These are phyloP conservation scores for Anastatica hierochuntica DNA, from an alignment of 345 rosid genomes.

Conservation along the genomic window DNA sequence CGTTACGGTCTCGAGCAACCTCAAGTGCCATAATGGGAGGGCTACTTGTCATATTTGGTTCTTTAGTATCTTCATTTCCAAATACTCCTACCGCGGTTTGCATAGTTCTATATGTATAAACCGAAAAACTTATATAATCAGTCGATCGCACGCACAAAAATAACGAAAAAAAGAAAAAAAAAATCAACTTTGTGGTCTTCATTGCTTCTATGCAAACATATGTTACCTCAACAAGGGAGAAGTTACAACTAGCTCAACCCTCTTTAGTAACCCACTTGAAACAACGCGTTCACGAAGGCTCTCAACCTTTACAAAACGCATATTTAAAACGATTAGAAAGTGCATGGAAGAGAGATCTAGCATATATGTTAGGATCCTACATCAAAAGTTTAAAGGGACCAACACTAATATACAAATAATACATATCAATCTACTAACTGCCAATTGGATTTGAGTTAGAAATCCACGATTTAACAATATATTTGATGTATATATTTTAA, in stretches of 20 bases:
- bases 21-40: constrained; percentile 64
- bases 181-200: neutral
- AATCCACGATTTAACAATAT: too few species aligned
- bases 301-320: constrained; percentile 29
- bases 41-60: constrained; percentile 12
- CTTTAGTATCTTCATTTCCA: constrained; percentile 30
- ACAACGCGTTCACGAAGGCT: constrained; percentile 20
- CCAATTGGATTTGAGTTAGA: too few species aligned
- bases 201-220: neutral
- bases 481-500: too few species aligned
- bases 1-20: constrained; percentile 68
- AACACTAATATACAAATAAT: too few species aligned
- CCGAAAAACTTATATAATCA: neutral
- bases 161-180: neutral
- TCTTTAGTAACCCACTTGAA: constrained; percentile 21
- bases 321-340: too few species aligned
- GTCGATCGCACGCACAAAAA: neutral
- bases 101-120: constrained; percentile 42
- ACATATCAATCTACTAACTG: too few species aligned
- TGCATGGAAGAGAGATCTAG: too few species aligned
- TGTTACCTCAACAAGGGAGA: constrained; percentile 29
- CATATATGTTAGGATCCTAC: too few species aligned
- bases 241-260: constrained; percentile 25
- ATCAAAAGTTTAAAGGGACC: too few species aligned
- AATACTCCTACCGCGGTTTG: constrained; percentile 68